Conservation (phyloP, 371 early-diverging fungal genomes). For the Dichotomocladium elegans region DNA sequence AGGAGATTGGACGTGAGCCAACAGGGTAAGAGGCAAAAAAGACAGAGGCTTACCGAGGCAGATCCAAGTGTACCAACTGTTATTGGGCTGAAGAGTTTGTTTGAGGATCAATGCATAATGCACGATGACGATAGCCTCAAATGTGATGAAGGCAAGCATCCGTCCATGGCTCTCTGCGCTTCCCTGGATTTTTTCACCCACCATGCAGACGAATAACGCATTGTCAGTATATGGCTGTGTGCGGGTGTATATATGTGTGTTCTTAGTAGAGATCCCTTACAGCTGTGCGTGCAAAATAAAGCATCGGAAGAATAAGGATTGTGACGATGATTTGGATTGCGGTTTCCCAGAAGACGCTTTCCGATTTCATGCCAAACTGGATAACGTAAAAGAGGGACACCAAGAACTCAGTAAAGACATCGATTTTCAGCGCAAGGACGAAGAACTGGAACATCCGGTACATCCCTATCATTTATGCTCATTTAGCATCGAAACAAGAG, state of each 20-base stretch:
- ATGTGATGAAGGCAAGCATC: slow-evolving; percentile 37
- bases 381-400: slow-evolving; percentile 44
- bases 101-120: slow-evolving; percentile 35
- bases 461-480: slow-evolving; percentile 20
- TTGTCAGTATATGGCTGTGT: too few relatives aligned
- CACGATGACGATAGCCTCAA: slow-evolving; percentile 32
- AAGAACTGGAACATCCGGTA: slow-evolving; percentile 47
- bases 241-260: too few relatives aligned
- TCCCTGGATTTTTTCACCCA: too few relatives aligned
- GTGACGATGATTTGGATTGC: slow-evolving; percentile 36
- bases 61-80: slow-evolving; percentile 51
- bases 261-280: too few relatives aligned
- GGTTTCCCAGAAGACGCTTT: slow-evolving; percentile 28
- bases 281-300: slow-evolving; percentile 41
- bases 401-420: slow-evolving; percentile 42
- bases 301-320: slow-evolving; percentile 36
- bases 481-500: not conserved
- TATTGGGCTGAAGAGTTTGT: slow-evolving; percentile 34
- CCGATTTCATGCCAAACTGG: slow-evolving; percentile 28
- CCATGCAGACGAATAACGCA: too few relatives aligned
- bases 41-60: slow-evolving; percentile 24
- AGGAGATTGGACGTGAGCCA: not conserved
- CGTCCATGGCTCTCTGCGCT: slow-evolving; percentile 34
- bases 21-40: not conserved
- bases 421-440: slow-evolving; percentile 42